A percentile compares a stretch with the other conserved stretches of the same genome.
Conservation (phyloP, 345 rosid species). For the Gossypium arboreum region DNA sequence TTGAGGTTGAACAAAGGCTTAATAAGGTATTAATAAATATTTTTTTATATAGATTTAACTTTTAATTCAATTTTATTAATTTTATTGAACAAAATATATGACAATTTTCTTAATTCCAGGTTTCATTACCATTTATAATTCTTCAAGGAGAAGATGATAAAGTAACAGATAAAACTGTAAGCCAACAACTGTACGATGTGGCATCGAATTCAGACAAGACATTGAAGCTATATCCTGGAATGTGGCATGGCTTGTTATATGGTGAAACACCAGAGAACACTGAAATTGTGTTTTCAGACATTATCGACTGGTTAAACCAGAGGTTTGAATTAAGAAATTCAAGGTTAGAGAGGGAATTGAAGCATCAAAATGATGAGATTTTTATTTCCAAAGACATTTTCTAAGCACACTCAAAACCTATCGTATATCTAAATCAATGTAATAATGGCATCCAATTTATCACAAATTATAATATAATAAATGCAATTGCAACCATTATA, state of each 20-base stretch:
- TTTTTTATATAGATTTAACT: no score
- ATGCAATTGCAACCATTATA: no score
- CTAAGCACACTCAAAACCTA: no score
- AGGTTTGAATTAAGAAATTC: slow-evolving; percentile 24
- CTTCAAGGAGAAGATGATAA: slow-evolving; percentile 83
- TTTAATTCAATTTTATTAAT: no score
- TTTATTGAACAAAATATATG: neutral
- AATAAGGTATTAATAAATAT: slow-evolving; percentile 33
- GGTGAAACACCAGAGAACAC: slow-evolving; percentile 61
- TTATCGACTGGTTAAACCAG: slow-evolving; percentile 54
- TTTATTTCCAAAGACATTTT: neutral
- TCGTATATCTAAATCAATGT: no score
- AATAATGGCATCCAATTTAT: no score
- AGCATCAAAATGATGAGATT: slow-evolving; percentile 7
- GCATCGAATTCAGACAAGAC: slow-evolving; percentile 76
- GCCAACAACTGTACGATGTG: slow-evolving; percentile 25
- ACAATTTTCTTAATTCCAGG: slow-evolving; percentile 25
- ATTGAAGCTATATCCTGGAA: slow-evolving; percentile 56
- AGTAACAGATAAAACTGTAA: slow-evolving; percentile 54
- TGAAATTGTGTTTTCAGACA: slow-evolving; percentile 59
- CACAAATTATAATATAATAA: no score
- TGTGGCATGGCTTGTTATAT: slow-evolving; percentile 93
- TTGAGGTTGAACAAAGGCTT: slow-evolving; percentile 60
- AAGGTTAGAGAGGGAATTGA: slow-evolving; percentile 25
- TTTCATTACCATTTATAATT: slow-evolving; percentile 62